Evolutionary conservation across 306 rosid genomes (phyloP).

Genomic region (Quercus parvula): DNA sequence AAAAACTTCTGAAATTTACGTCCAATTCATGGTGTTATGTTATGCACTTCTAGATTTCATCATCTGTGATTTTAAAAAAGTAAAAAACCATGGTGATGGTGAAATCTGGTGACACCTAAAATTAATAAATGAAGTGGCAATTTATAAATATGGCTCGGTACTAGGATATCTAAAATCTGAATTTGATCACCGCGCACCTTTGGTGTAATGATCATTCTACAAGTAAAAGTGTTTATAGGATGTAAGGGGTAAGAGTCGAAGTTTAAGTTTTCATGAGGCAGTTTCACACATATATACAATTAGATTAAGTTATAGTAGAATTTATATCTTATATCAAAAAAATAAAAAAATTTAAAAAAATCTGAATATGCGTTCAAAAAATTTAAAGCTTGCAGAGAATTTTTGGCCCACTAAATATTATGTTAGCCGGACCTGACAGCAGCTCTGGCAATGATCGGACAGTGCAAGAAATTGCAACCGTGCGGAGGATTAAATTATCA

Average conservation of each 20-base stretch:
- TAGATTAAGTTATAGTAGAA: accelerated
- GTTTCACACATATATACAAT: no score
- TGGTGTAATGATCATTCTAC: accelerated
- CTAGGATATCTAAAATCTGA: no score
- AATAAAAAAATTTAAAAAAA: not conserved
- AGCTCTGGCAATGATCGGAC: not conserved
- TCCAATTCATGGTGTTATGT: no score
- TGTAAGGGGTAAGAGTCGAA: accelerated
- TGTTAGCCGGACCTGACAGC: not conserved
- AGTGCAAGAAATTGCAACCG: not conserved
- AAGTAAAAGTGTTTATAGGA: accelerated
- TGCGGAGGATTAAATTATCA: not conserved
- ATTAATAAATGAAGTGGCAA: no score
- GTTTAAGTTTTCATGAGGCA: accelerated
- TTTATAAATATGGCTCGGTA: no score
- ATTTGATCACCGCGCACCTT: accelerated
- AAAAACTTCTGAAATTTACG: no score
- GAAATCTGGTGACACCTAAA: no score
- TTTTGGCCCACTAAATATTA: not conserved
- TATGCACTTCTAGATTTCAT: no score
- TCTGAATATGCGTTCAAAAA: not conserved
- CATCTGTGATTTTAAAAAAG: no score
- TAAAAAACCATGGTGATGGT: no score
- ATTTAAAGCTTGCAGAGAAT: not conserved
- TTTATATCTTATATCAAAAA: no score